Evolutionary conservation across 1,139 yeast genomes (phyloP), one percentile per base, ranked within the genome.

Genomic region (Hansenula lynferdii): DNA sequence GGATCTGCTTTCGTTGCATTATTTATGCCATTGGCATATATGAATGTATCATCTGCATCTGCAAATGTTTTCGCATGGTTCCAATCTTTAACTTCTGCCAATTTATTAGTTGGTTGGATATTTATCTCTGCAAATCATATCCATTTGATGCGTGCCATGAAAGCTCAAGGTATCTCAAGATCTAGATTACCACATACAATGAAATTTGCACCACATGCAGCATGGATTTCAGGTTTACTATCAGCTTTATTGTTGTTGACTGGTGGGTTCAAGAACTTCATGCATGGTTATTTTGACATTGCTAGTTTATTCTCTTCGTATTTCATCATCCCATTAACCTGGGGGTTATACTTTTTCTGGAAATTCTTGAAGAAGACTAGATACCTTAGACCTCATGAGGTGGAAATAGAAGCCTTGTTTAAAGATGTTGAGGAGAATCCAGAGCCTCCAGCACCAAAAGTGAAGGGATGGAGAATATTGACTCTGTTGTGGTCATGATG

Each of bases 291-390:
- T 10, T 26, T 26, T 26, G 57, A 61, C 43, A 53, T 47, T 4
- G 53, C 60, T 31, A 57, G 66, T 12, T 40, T 67, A 43, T 59
- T 65, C 47, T 57, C 64, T 14, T 40, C 62, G 14, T 62, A 66
- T 53, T 60, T 64, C 39, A 50, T 57, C 34, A 57, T 66, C 32
- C 67, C 69, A 18, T 55, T 65, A 35, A 39, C 47, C 12, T 6
- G 58, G 8, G 50, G 50, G 1, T 47, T 64, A 26, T 61, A 34
- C 36, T 19, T 48, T 11, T 54, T 55, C 29, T 61, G 58, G 51
- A 61, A 61, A 36, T 11, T 63, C 1, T 41, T 49, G 41, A 54
- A 49, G 38, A 51, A 45, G 35, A 53, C 63, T 1, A 53, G 46
- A 36, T 47, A 49, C 14, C 36, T 45, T 10, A 45, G 42, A 17